These are phyloP conservation scores for Beauveria pseudobassiana DNA, from an alignment of 2,329 filamentous ascomycete species.

Conservation along the genomic window DNA sequence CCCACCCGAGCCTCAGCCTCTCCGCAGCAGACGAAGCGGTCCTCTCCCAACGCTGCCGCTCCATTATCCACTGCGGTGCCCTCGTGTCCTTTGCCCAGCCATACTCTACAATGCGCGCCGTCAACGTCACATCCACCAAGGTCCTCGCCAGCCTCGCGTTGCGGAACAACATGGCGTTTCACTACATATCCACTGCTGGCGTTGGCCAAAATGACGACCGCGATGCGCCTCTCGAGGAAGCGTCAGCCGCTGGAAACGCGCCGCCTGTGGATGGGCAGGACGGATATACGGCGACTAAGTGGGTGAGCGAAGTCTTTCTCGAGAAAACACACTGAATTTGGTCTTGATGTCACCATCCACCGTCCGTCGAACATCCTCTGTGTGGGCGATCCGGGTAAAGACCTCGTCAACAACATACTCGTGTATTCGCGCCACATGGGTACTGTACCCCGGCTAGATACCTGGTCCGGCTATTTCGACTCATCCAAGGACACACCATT, in stretches of 20 bases:
- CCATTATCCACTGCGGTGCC: slow-evolving; percentile 31
- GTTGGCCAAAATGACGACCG: not conserved
- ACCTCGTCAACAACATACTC: slow-evolving; percentile 3
- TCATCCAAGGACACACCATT: not conserved
- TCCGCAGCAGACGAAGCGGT: too few species aligned
- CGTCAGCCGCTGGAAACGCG: slow-evolving; percentile 4
- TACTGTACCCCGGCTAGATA: not conserved
- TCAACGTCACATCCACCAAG: slow-evolving; percentile 29
- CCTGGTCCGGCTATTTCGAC: slow-evolving; percentile 4
- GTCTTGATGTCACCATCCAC: not conserved
- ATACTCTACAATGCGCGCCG: slow-evolving; percentile 24
- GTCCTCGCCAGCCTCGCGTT: slow-evolving; percentile 23
- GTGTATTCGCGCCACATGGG: not conserved
- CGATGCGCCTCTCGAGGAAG: slow-evolving; percentile 2
- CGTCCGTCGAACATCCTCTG: not conserved
- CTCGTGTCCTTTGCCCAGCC: slow-evolving; percentile 29
- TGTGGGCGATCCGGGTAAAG: not conserved
- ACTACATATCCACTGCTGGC: not conserved
- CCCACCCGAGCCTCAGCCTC: too few species aligned
- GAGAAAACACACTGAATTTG: slow-evolving; percentile 13
- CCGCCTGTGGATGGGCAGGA: slow-evolving; percentile 18
- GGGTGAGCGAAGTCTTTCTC: slow-evolving; percentile 27
- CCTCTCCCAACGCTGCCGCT: not conserved
- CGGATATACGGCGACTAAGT: slow-evolving; percentile 28
- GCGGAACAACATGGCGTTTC: not conserved